A percentile compares a stretch with the other conserved stretches of the same genome.
Conservation (phyloP, 108 stramenopile genomes). For the Nitzschia sp. region DNA sequence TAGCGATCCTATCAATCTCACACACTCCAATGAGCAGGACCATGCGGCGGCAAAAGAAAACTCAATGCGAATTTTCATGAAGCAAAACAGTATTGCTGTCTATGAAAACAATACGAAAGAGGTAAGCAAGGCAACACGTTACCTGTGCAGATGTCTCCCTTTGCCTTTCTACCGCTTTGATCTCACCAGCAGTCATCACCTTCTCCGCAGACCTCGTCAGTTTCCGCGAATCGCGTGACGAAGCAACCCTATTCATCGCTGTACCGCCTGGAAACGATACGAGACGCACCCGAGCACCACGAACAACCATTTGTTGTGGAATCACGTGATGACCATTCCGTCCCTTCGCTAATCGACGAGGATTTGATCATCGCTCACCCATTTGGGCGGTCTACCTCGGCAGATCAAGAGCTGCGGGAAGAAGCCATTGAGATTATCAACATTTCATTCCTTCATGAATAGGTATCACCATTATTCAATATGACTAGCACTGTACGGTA, state of each 20-base stretch:
- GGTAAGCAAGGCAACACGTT: background rate
- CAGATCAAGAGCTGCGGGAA: background rate
- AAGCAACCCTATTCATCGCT: background rate
- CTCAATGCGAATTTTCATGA: constrained; percentile 3
- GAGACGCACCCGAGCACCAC: background rate
- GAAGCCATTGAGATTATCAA: constrained; percentile 16
- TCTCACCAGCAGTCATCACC: too few species aligned
- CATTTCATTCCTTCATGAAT: constrained; percentile 9
- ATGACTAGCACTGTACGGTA: background rate
- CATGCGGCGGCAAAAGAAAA: background rate
- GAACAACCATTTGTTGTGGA: background rate
- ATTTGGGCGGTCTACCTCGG: background rate
- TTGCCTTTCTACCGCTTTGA: too few species aligned
- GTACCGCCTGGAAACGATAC: background rate
- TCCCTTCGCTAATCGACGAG: constrained; percentile 8
- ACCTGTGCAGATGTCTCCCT: too few species aligned
- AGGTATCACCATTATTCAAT: background rate
- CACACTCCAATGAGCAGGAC: background rate
- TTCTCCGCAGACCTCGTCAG: too few species aligned
- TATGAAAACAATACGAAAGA: background rate
- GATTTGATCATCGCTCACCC: constrained; percentile 2
- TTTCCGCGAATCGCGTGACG: too few species aligned
- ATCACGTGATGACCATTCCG: constrained; percentile 4
- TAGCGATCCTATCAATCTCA: constrained; percentile 12
- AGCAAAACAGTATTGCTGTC: constrained; percentile 16